Evolutionary conservation across 768 basidiomycete genomes (phyloP), one percentile per base, ranked within the genome.

Genomic region (Tricholoma hemisulphureum): DNA sequence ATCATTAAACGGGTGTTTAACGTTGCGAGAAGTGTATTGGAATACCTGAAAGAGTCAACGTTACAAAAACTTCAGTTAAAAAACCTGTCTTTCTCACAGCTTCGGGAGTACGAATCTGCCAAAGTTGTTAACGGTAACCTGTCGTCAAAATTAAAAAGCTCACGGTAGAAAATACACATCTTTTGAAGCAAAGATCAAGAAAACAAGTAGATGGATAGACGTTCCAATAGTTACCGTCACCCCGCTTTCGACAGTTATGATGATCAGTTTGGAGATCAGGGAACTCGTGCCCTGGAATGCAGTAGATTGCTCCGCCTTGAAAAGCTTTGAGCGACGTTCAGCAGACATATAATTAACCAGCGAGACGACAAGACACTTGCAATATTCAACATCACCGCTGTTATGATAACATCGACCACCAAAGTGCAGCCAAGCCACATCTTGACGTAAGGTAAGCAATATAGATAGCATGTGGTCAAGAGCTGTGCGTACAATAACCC

Each of bases 351-450:
- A n/a, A 20, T 21, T 18, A 20, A n/a, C 14, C 14, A 50, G 51
- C 20, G 26, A 32, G 11, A 41, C 16, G 11, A n/a, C n/a, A n/a
- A 29, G 23, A 18, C 8, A 56, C 68, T 23, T 31, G 69, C 71
- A 37, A 67, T 60, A 28, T 51, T 59, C 21, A 67, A 46, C 62
- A 70, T 66, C 31, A 63, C 54, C 10, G 18, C 52, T 2, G 68
- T 62, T 39, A 72, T 68, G 9, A 68, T 49, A 11, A 67, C 48
- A 56, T 72, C 69, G 11, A 62, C 61, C 6, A 66, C 52, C 34
- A 66, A 60, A 52, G 66, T 69, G 5, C 63, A 58, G 5, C 63
- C 56, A 14, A 72, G 58, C 71, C 71, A 72, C 16, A 63, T 48
- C 65, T 66, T 28, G 39, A 37, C 24, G 31, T 18, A 23, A 29